These are phyloP conservation scores for Kwoniella botswanensis DNA, from an alignment of 768 basidiomycete genomes.

Conservation along the genomic window DNA sequence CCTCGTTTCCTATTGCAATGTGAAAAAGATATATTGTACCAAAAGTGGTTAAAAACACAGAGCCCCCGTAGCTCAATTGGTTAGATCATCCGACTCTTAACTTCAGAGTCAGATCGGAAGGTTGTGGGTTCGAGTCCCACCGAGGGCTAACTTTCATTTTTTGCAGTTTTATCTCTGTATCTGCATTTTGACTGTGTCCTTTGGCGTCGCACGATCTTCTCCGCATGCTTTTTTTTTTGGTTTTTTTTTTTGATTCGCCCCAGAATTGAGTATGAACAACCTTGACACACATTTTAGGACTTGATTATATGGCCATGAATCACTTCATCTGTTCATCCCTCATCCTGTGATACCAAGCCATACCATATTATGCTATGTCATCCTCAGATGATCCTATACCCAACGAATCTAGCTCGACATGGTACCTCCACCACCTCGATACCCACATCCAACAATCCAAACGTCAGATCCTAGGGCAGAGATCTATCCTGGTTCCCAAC, in stretches of 20 bases:
- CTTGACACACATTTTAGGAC: too few species aligned
- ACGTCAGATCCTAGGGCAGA: constrained; percentile 13
- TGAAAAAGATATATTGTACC: too few species aligned
- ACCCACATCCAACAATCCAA: constrained; percentile 19
- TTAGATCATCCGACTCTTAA: constrained; percentile 25
- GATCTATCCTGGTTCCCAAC: neutral
- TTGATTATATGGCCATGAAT: too few species aligned
- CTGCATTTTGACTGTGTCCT: neutral
- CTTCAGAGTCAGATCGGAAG: constrained; percentile 14
- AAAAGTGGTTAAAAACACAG: neutral
- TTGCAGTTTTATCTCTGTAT: neutral
- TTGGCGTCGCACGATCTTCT: too few species aligned
- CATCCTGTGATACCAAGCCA: neutral
- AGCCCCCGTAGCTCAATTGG: constrained; percentile 20
- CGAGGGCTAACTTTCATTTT: constrained; percentile 12
- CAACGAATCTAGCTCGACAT: constrained; percentile 23
- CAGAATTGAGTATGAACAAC: too few species aligned
- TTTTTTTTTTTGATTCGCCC: too few species aligned
- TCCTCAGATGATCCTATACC: neutral
- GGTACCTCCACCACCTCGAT: constrained; percentile 32
- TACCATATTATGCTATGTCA: neutral
- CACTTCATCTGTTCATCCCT: too few species aligned
- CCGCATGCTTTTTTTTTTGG: too few species aligned
- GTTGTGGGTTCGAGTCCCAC: constrained; percentile 27
- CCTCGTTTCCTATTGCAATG: too few species aligned